Percentiles rank a stretch among this genome's conserved stretches.
These are phyloP conservation scores for Daldinia grandis DNA, from an alignment of 495 filamentous ascomycete genomes.

Conservation along the genomic window DNA sequence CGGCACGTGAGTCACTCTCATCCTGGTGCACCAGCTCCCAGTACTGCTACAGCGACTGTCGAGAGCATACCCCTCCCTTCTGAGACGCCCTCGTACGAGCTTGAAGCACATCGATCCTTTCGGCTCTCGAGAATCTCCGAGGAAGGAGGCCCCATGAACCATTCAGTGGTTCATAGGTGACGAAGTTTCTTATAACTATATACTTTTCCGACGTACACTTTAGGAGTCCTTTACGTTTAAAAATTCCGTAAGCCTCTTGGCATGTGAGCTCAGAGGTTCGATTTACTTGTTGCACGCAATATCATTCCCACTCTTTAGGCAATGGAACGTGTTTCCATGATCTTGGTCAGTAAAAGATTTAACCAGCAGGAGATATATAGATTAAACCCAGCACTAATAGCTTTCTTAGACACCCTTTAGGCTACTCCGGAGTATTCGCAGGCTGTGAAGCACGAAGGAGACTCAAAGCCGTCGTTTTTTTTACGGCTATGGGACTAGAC, in stretches of 20 bases:
- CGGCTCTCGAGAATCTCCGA: conserved; percentile 33
- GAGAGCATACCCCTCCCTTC: conserved; percentile 11
- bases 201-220: too few relatives aligned
- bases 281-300: background rate
- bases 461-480: background rate
- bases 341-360: background rate
- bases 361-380: background rate
- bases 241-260: background rate
- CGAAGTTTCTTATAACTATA: background rate
- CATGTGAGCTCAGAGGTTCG: background rate
- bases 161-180: conserved; percentile 4
- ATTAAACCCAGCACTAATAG: background rate
- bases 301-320: background rate
- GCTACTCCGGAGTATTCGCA: background rate
- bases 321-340: background rate
- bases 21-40: conserved; percentile 4
- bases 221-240: background rate
- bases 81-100: conserved; percentile 17
- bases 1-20: conserved; percentile 9
- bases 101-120: conserved; percentile 21
- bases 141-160: conserved; percentile 18
- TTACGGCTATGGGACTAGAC: background rate
- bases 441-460: background rate
- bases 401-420: background rate
- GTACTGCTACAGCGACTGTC: background rate